These are phyloP conservation scores for Boletus subparvulus DNA, from an alignment of 768 basidiomycete species.

Conservation along the genomic window DNA sequence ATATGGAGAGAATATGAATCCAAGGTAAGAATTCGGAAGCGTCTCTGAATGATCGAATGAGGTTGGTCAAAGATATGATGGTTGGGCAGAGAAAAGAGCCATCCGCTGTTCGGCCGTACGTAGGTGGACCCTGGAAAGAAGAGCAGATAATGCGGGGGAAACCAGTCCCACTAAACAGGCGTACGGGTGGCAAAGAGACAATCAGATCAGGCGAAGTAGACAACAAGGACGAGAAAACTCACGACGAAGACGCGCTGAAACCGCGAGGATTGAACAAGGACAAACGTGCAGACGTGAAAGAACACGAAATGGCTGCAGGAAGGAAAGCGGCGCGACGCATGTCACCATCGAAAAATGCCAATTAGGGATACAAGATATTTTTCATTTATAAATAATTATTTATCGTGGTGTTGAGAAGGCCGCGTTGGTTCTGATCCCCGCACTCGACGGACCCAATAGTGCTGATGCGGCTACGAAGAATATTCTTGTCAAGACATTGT, in stretches of 20 bases:
- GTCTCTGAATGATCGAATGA: slow-evolving; percentile 15
- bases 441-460: not conserved
- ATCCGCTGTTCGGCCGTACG: slow-evolving; percentile 21
- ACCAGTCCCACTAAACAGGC: slow-evolving; percentile 17
- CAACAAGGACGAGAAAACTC: not conserved
- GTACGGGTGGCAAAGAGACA: not conserved
- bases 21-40: not conserved
- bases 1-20: not conserved
- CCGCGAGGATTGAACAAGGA: slow-evolving; percentile 1
- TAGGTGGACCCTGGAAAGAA: slow-evolving; percentile 1
- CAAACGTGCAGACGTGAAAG: slow-evolving; percentile 4
- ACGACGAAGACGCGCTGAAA: slow-evolving; percentile 10
- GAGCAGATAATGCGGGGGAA: slow-evolving; percentile 11
- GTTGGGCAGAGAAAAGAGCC: slow-evolving; percentile 13
- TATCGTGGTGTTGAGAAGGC: too few species aligned
- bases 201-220: not conserved
- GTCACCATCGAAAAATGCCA: slow-evolving; percentile 1
- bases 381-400: not conserved
- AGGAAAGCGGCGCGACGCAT: slow-evolving; percentile 1
- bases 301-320: not conserved
- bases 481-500: not conserved
- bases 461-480: not conserved
- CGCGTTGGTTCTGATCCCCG: not conserved
- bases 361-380: slow-evolving; percentile 5
- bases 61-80: slow-evolving; percentile 12